A percentile compares a stretch with the other conserved stretches of the same genome.
Evolutionary conservation across 169 alveolate species (phyloP).

Genomic region (Cryptosporidium tyzzeri): DNA sequence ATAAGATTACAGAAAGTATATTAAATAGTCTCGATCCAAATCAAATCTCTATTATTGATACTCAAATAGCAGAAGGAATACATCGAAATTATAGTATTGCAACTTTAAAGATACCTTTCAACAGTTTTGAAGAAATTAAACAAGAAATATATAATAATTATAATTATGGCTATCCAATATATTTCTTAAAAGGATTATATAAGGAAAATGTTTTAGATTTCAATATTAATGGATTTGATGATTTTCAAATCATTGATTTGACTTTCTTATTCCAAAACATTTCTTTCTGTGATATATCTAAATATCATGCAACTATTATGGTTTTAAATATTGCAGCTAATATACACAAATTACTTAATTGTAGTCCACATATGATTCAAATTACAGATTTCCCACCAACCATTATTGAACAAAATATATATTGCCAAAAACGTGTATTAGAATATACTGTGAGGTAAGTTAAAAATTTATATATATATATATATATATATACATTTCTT

Average conservation of each 20-base stretch:
- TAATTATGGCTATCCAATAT: conserved; percentile 17
- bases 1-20: neutral
- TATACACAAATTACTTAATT: conserved; percentile 45
- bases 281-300: conserved; percentile 61
- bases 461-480: neutral
- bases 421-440: conserved; percentile 11
- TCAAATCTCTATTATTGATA: neutral
- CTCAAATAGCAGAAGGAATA: conserved; percentile 6
- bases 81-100: conserved; percentile 20
- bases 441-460: conserved; percentile 60
- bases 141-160: conserved; percentile 12
- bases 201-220: conserved; percentile 32
- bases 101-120: conserved; percentile 38
- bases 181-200: conserved; percentile 38
- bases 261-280: conserved; percentile 52
- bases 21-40: neutral
- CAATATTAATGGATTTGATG: conserved; percentile 36
- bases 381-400: conserved; percentile 58
- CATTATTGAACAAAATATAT: conserved; percentile 26
- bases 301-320: conserved; percentile 70
- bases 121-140: conserved; percentile 13
- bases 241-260: conserved; percentile 53
- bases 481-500: no score
- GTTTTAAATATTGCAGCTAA: conserved; percentile 53
- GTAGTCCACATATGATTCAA: conserved; percentile 73